Evolutionary conservation across 2,329 filamentous ascomycete species (phyloP).

Genomic region (Paraconiothyrium brasiliense): DNA sequence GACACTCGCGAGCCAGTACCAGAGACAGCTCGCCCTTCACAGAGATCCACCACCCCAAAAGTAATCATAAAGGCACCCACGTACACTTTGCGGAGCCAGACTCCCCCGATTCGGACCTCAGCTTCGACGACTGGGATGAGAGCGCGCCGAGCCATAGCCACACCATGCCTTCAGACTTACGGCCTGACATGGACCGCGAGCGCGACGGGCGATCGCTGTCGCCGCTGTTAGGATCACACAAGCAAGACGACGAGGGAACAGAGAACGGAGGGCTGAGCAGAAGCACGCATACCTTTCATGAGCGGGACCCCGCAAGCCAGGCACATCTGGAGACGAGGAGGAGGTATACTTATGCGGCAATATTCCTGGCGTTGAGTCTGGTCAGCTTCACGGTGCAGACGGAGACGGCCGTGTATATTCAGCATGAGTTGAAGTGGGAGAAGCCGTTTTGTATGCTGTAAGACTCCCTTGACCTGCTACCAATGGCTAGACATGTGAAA

Average conservation of each 20-base stretch:
- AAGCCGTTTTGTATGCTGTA: constrained; percentile 99
- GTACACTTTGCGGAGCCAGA: constrained; percentile 29
- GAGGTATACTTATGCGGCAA: constrained; percentile 86
- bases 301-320: constrained; percentile 75
- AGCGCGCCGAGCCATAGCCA: constrained; percentile 37
- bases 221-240: constrained; percentile 60
- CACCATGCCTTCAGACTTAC: constrained; percentile 60
- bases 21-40: constrained; percentile 36
- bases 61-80: constrained; percentile 14
- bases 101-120: constrained; percentile 44
- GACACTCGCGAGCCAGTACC: constrained; percentile 31
- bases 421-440: constrained; percentile 90
- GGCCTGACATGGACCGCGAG: constrained; percentile 51
- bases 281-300: constrained; percentile 75
- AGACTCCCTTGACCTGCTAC: constrained; percentile 32
- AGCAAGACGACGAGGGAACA: constrained; percentile 47
- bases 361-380: constrained; percentile 84
- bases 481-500: not conserved
- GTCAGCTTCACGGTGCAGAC: constrained; percentile 93
- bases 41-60: constrained; percentile 25
- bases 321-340: constrained; percentile 73
- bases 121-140: constrained; percentile 58
- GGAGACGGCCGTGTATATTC: constrained; percentile 93
- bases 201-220: constrained; percentile 56
- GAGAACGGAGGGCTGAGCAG: constrained; percentile 58